These are phyloP conservation scores for Leucaena leucocephala DNA, from an alignment of 306 rosid species.

Conservation along the genomic window DNA sequence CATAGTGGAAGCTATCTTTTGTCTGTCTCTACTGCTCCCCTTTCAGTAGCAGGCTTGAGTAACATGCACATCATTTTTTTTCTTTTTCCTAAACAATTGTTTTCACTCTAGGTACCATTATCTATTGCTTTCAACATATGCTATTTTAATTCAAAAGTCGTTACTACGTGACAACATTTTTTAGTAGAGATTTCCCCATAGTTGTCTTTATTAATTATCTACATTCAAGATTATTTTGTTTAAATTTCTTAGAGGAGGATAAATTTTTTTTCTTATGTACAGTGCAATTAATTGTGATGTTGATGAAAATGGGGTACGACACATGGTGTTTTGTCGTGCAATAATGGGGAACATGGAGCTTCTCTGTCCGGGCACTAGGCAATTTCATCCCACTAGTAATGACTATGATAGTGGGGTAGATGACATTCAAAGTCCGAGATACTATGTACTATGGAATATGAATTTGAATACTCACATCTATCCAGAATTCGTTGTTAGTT, in stretches of 20 bases:
- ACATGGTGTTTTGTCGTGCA: conserved; percentile 69
- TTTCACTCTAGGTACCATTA: background rate
- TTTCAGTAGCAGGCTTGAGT: conserved; percentile 15
- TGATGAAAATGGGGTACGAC: conserved; percentile 62
- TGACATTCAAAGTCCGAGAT: conserved; percentile 53
- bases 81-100: background rate
- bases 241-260: conserved; percentile 33
- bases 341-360: conserved; percentile 70
- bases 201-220: conserved; percentile 21
- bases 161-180: conserved; percentile 1
- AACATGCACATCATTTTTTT: background rate
- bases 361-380: conserved; percentile 55
- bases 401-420: conserved; percentile 78
- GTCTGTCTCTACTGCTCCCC: conserved; percentile 1
- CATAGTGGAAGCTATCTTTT: conserved; percentile 10
- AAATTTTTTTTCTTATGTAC: conserved; percentile 40
- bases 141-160: background rate
- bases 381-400: conserved; percentile 57
- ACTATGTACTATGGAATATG: conserved; percentile 64
- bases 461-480: conserved; percentile 67
- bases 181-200: background rate
- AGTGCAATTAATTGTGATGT: conserved; percentile 64
- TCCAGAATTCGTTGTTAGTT: conserved; percentile 72
- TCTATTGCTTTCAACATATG: background rate
- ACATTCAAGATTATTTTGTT: conserved; percentile 22